Evolutionary conservation across 257 asterid genomes (phyloP).

Genomic region (Nicotiana tabacum): DNA sequence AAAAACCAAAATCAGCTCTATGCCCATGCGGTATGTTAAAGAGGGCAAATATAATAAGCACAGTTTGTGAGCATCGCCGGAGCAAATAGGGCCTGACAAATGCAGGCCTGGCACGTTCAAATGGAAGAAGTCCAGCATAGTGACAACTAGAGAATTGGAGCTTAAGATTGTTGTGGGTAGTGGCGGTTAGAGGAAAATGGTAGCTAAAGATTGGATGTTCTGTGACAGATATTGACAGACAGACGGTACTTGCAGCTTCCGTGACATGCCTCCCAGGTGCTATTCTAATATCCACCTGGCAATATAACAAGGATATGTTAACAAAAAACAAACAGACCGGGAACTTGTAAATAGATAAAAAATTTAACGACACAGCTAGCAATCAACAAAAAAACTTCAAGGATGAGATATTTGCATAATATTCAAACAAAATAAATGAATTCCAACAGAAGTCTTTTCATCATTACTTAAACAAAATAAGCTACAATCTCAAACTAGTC

Average conservation of each 20-base stretch:
- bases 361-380: not conserved
- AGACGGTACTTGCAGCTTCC: constrained; percentile 80
- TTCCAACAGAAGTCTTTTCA: not conserved
- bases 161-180: not conserved
- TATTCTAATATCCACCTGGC: constrained; percentile 80
- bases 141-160: not conserved
- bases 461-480: not conserved
- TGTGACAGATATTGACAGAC: not conserved
- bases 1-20: not conserved
- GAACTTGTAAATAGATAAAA: not conserved
- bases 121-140: not conserved
- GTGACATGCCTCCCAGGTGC: constrained; percentile 95
- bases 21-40: not conserved
- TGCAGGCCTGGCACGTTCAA: not conserved
- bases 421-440: not conserved
- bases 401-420: not conserved
- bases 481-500: not conserved
- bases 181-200: not conserved
- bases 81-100: not conserved
- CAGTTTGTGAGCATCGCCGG: not conserved
- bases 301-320: constrained; percentile 13
- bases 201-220: not conserved
- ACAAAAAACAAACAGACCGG: not conserved
- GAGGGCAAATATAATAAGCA: not conserved
- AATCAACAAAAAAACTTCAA: not conserved